A percentile compares a stretch with the other conserved stretches of the same genome.
Conservation (phyloP, 805 yeast genomes). For the Candida incommunis region DNA sequence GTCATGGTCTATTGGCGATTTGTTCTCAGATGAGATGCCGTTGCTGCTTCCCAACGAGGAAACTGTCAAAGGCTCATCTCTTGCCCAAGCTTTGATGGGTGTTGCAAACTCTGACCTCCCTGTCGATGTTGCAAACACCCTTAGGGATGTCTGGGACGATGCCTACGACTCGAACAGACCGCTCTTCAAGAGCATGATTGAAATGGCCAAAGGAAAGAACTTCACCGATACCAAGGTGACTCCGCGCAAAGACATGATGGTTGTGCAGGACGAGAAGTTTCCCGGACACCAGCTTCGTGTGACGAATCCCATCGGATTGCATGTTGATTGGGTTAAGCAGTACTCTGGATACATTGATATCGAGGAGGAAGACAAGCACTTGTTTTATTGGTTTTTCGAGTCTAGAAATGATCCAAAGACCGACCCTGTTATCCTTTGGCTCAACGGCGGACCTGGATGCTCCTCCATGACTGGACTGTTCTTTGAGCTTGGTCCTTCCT, state of each 20-base stretch:
- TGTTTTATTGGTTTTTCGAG: conserved; percentile 76
- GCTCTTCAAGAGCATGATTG: not conserved
- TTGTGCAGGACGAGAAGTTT: conserved; percentile 8
- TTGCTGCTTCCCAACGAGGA: too few species aligned
- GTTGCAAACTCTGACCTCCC: too few species aligned
- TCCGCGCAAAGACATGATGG: not conserved
- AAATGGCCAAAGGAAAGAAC: not conserved
- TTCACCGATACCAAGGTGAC: not conserved
- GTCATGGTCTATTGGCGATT: too few species aligned
- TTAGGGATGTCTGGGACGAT: not conserved
- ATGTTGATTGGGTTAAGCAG: conserved; percentile 72
- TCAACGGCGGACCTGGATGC: conserved; percentile 94
- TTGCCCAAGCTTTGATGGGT: too few species aligned
- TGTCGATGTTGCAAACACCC: not conserved
- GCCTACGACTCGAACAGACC: not conserved
- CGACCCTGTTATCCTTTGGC: conserved; percentile 78
- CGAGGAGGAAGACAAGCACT: conserved; percentile 70
- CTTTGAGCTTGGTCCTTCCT: conserved; percentile 76
- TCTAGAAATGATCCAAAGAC: conserved; percentile 76
- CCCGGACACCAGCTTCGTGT: conserved; percentile 43
- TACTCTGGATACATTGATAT: conserved; percentile 78
- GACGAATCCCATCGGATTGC: conserved; percentile 52
- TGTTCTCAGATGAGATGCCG: too few species aligned
- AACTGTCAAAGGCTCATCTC: too few species aligned
- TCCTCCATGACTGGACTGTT: conserved; percentile 77